These are phyloP conservation scores for Fusarium cicatricum DNA, from an alignment of 2,329 filamentous ascomycete species.

Conservation along the genomic window DNA sequence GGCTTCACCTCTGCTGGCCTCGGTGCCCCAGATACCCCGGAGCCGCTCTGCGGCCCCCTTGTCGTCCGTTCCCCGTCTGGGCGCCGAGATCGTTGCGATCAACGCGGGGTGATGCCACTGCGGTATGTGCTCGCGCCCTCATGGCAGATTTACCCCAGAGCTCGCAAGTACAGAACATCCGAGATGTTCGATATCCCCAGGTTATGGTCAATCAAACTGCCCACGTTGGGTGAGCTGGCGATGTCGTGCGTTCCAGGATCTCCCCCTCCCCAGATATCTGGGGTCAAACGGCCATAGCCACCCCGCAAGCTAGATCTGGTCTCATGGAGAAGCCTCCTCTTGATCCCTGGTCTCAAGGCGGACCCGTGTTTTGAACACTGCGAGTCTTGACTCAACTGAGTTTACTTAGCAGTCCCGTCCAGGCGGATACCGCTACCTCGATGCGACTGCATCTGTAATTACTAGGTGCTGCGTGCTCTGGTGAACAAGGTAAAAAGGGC, in stretches of 20 bases:
- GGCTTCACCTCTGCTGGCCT: neutral
- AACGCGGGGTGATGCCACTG: conserved; percentile 29
- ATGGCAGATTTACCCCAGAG: conserved; percentile 22
- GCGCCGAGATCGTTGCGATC: conserved; percentile 14
- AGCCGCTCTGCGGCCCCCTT: conserved; percentile 33
- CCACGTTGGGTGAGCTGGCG: conserved; percentile 1
- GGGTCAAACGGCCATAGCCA: neutral
- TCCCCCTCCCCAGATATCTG: conserved; percentile 3
- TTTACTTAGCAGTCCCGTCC: neutral
- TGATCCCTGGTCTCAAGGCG: neutral
- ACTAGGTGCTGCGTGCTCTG: no score
- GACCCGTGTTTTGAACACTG: neutral
- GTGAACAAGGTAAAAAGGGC: conserved; percentile 11
- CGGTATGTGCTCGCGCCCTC: conserved; percentile 18
- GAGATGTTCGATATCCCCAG: conserved; percentile 21
- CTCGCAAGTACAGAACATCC: conserved; percentile 11
- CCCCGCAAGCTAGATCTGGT: conserved; percentile 2
- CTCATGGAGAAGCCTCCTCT: neutral
- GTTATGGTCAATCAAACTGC: conserved; percentile 14
- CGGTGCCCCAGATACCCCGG: conserved; percentile 18
- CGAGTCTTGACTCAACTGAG: conserved; percentile 19
- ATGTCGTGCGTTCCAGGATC: neutral
- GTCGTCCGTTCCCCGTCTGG: conserved; percentile 17
- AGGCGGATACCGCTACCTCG: conserved; percentile 19
- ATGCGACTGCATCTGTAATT: no score